phyloP scores from a whole-genome alignment of 345 rosid genomes.

The Murraya paniculata region DNA sequence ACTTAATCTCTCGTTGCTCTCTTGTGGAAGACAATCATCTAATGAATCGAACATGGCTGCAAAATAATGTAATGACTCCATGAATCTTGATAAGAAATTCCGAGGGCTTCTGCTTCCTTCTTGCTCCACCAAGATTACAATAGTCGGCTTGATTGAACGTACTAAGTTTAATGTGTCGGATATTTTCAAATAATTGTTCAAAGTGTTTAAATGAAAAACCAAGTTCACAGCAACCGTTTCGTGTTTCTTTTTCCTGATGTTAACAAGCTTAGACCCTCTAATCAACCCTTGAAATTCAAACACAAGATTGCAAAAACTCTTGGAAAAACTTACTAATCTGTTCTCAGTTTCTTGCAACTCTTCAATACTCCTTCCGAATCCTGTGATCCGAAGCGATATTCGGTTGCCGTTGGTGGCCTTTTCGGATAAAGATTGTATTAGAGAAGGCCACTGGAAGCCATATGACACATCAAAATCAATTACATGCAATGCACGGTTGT shows the following conservation, averaged over 20 bases:
- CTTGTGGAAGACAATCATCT: constrained; percentile 57
- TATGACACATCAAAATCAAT: constrained; percentile 57
- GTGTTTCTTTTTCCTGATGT: constrained; percentile 41
- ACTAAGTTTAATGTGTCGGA: constrained; percentile 44
- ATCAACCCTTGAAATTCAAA: constrained; percentile 61
- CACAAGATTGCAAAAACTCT: constrained; percentile 41
- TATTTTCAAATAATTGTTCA: constrained; percentile 22
- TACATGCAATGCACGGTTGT: constrained; percentile 47
- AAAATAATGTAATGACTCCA: constrained; percentile 60
- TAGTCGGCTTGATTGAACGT: constrained; percentile 44
- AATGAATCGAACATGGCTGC: constrained; percentile 75
- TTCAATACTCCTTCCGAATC: constrained; percentile 43
- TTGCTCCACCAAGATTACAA: constrained; percentile 55
- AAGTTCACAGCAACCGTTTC: constrained; percentile 61
- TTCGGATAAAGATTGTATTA: constrained; percentile 67
- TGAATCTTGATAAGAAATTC: constrained; percentile 55
- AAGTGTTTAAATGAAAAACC: constrained; percentile 47
- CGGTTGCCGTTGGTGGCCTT: constrained; percentile 35
- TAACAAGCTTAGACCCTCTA: constrained; percentile 31
- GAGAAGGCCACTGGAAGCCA: constrained; percentile 75
- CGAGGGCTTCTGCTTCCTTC: constrained; percentile 43
- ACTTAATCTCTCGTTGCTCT: constrained; percentile 46
- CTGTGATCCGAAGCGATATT: constrained; percentile 45
- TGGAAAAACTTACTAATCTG: constrained; percentile 51
- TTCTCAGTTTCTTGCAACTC: constrained; percentile 58